Evolutionary conservation across 2,329 filamentous ascomycete species (phyloP), one percentile per base, ranked within the genome.

Genomic region (Exophiala oligosperma): DNA sequence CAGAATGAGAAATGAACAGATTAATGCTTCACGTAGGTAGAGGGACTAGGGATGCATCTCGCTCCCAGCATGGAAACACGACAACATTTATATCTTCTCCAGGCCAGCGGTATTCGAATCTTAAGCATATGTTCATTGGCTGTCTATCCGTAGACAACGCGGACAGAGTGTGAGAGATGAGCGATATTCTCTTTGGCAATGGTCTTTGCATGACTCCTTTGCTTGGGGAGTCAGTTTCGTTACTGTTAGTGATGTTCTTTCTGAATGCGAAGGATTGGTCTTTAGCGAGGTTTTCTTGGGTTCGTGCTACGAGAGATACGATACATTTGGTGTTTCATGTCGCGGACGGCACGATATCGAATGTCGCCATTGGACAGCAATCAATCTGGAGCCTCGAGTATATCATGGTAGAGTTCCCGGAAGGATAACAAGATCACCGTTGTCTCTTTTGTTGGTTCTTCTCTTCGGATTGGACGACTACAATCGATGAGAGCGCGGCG

Each of bases 211-310:
- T 35, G 32, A 9, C 46, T 17, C 9, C n/a, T 9, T 41, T 50
- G 28, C 46, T 35, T 9, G 40, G 47, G 38, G 38, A 11, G n/a
- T 44, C 23, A 40, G 54, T 59, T 43, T 56, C 49, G 56, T 35
- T 52, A 54, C 28, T 40, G 61, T 63, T 46, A 52, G 57, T 48
- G 52, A 58, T 60, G 21, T 43, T 44, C 32, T 53, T 51, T 50
- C 57, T 49, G 61, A 49, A 60, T 58, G 51, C 24, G 38, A 49
- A 37, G 56, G 37, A 60, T 59, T 63, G 61, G 61, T 53, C 37
- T 47, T 32, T 23, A 35, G 43, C n/a, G 29, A 43, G 23, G 53
- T 48, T 41, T 26, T 38, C 41, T 17, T n/a, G 38, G n/a, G 49
- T 53, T 51, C 17, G 21, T 48, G 23, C 23, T n/a, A 49, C 41